These are phyloP conservation scores for Tulasnella sp. DNA, from an alignment of 768 basidiomycete species.

Conservation along the genomic window DNA sequence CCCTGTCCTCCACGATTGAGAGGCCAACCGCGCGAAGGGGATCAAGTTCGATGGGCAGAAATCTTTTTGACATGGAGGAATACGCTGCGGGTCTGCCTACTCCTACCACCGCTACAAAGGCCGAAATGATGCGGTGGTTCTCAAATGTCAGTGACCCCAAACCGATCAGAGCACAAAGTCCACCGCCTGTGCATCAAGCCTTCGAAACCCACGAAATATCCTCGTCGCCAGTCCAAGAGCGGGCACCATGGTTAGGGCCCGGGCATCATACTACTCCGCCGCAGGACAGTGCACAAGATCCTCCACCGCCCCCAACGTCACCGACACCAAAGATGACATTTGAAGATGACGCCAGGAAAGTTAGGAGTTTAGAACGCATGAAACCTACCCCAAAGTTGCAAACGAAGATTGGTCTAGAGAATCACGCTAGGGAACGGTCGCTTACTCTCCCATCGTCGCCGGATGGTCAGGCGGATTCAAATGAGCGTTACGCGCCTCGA, in stretches of 20 bases:
- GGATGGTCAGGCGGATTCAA: not conserved
- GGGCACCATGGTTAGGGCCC: not conserved
- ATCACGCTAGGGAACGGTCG: not conserved
- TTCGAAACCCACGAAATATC: not conserved
- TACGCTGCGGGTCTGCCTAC: not conserved
- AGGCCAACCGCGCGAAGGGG: not conserved
- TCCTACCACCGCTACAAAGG: not conserved
- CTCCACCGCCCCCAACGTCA: not conserved
- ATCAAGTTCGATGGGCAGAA: not conserved
- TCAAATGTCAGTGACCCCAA: not conserved
- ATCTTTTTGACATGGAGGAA: not conserved
- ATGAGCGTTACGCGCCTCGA: slow-evolving; percentile 26
- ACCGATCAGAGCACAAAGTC: not conserved
- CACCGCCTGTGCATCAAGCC: not conserved
- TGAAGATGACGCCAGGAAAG: not conserved
- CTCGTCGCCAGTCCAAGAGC: not conserved
- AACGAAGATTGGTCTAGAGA: not conserved
- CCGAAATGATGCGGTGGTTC: not conserved
- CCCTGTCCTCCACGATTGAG: not conserved
- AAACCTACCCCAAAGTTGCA: not conserved
- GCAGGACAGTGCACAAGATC: not conserved
- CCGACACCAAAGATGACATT: not conserved
- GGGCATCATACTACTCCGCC: not conserved
- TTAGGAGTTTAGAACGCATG: not conserved
- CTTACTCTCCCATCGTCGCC: not conserved